phyloP scores from a whole-genome alignment of 306 rosid species.

The Malus asiatica region DNA sequence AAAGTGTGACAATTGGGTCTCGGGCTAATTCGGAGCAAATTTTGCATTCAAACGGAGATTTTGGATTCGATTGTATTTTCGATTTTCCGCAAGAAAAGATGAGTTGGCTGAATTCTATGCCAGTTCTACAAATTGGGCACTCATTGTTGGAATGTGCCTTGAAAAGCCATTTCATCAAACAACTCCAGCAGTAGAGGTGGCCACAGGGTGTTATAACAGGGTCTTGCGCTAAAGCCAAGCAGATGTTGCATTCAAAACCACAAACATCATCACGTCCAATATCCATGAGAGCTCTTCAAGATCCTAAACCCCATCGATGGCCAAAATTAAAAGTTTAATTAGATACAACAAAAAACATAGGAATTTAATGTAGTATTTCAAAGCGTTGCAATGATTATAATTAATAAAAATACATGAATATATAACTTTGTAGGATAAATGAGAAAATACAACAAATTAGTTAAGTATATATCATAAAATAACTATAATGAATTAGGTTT shows the following conservation, averaged over 20 bases:
- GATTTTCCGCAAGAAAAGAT: slow-evolving; percentile 4
- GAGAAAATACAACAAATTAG: background rate
- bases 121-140: slow-evolving; percentile 7
- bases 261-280: background rate
- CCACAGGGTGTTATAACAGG: slow-evolving; percentile 18
- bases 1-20: background rate
- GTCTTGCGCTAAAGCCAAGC: slow-evolving; percentile 10
- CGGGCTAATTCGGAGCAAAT: background rate
- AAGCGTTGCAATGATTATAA: background rate
- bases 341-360: background rate
- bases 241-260: slow-evolving; percentile 19
- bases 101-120: background rate
- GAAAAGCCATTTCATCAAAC: slow-evolving; percentile 15
- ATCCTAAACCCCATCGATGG: background rate
- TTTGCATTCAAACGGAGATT: background rate
- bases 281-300: background rate
- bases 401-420: too few species aligned
- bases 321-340: background rate
- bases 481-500: background rate
- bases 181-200: slow-evolving; percentile 22
- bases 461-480: too few species aligned
- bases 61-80: background rate
- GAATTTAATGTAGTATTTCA: background rate
- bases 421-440: background rate
- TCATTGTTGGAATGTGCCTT: background rate